Percentiles rank a stretch among this genome's conserved stretches.
These are phyloP conservation scores for Exophiala lecanii-corni DNA, from an alignment of 2,329 filamentous ascomycete genomes.

Conservation along the genomic window DNA sequence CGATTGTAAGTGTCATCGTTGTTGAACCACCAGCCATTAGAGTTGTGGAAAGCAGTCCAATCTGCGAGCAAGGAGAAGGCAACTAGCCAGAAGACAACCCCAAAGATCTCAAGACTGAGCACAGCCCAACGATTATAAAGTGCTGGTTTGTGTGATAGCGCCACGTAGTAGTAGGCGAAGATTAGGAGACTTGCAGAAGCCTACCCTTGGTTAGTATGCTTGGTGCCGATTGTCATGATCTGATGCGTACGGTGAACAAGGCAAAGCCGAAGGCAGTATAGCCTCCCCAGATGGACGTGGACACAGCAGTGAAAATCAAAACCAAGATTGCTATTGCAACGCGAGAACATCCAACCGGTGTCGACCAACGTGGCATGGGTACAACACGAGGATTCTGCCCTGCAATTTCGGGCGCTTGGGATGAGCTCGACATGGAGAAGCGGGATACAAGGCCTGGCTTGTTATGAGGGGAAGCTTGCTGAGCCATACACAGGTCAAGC, in stretches of 20 bases:
- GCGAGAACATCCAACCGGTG: constrained; percentile 18
- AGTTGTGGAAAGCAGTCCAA: constrained; percentile 16
- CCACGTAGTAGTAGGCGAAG: constrained; percentile 23
- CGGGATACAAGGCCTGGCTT: constrained; percentile 14
- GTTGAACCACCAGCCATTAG: constrained; percentile 8
- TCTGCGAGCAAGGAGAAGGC: constrained; percentile 17
- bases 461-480: too few species aligned
- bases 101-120: constrained; percentile 20
- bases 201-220: constrained; percentile 2
- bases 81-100: constrained; percentile 22
- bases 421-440: constrained; percentile 16
- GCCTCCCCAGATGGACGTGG: constrained; percentile 17
- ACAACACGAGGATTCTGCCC: constrained; percentile 11
- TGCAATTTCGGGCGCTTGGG: constrained; percentile 8
- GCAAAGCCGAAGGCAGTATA: constrained; percentile 20
- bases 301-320: constrained; percentile 19
- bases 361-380: constrained; percentile 25
- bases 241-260: constrained; percentile 22
- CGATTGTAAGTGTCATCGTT: constrained; percentile 8
- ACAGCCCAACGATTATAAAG: constrained; percentile 25
- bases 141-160: constrained; percentile 17
- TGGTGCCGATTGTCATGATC: constrained; percentile 3
- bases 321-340: constrained; percentile 18
- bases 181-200: constrained; percentile 17
- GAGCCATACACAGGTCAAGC: too few species aligned